Conservation (phyloP, 139 green algal species). For the Tetratostichococcus sp. region DNA sequence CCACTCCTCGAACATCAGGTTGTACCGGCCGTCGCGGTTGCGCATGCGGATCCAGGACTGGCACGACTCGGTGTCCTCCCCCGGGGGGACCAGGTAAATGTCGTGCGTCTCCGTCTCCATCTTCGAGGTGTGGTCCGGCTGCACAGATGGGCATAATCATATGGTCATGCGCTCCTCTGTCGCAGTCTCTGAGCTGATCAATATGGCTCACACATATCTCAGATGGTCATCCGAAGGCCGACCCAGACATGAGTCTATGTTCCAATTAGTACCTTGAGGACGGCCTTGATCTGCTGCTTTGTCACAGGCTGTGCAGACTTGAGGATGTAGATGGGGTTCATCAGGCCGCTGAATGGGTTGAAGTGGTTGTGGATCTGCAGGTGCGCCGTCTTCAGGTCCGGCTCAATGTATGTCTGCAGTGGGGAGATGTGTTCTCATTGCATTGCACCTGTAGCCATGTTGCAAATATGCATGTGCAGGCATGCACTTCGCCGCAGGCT, state of each 20-base stretch:
- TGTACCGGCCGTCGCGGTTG: constrained; percentile 92
- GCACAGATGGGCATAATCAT: background rate
- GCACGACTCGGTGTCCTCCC: constrained; percentile 93
- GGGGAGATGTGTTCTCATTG: background rate
- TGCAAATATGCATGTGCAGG: too few relatives aligned
- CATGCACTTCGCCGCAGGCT: too few relatives aligned
- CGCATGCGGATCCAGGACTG: constrained; percentile 95
- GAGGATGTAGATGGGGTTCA: constrained; percentile 92
- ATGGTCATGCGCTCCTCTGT: too few relatives aligned
- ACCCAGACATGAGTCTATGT: too few relatives aligned
- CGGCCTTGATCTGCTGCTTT: constrained; percentile 37
- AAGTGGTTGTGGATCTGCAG: constrained; percentile 92
- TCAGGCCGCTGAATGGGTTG: constrained; percentile 97
- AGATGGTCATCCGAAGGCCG: too few relatives aligned
- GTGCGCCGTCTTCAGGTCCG: constrained; percentile 88
- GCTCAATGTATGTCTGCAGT: constrained; percentile 83
- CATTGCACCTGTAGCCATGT: too few relatives aligned
- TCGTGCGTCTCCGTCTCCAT: constrained; percentile 66
- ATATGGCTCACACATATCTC: too few relatives aligned
- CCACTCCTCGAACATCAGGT: constrained; percentile 97
- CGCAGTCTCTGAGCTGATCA: too few relatives aligned
- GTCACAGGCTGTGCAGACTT: constrained; percentile 64
- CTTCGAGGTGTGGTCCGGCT: constrained; percentile 16
- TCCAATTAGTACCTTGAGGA: constrained; percentile 56
- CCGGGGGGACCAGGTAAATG: constrained; percentile 92